Evolutionary conservation across 768 basidiomycete genomes (phyloP), one percentile per base, ranked within the genome.

Genomic region (Leccinum pellstonianum): DNA sequence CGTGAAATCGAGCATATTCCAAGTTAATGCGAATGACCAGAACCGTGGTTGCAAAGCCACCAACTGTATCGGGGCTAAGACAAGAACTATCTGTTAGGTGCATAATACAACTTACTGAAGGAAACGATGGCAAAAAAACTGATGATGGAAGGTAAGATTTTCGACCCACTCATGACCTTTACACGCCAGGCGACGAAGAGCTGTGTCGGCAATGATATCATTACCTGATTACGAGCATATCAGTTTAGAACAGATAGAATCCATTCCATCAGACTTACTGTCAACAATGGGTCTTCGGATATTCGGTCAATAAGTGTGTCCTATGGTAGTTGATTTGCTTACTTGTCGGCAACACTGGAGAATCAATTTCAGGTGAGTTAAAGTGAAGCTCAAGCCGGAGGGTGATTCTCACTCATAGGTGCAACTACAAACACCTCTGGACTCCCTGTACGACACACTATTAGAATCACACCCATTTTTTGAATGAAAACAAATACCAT

Each of bases 181-280:
- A 79, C 75, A 25, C 78, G 70, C 76, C 77, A 79, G 5, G 79
- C 78, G 48, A 81, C 81, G 64, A 83, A 84, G 5, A 77, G 61
- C 55, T 84, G 81, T 5, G 81, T 80, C 10, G 76, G 63, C 10
- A 72, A 59, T 1, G 77, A 79, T 29, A 79, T 78, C 55, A 83
- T 73, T 5, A 76, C 80, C 81, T 82, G 50, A 35, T 8, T 21
- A 56, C 4, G n/a, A 35, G 19, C 2, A 47, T 37, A 14, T 52
- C 17, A 56, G 38, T 27, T 17, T 3, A 1, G n/a, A 56, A 27
- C 8, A 1, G 6, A 41, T 12, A 15, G 0, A 14, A 5, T 2
- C 6, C 3, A 10, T 41, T 12, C 35, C 17, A 41, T n/a, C 4
- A 35, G 7, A 62, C 73, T 61, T 21, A 81, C 80, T 12, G 81